Evolutionary conservation across 2,329 filamentous ascomycete genomes (phyloP), one percentile per base, ranked within the genome.

Genomic region (Cercospora brassicicola): DNA sequence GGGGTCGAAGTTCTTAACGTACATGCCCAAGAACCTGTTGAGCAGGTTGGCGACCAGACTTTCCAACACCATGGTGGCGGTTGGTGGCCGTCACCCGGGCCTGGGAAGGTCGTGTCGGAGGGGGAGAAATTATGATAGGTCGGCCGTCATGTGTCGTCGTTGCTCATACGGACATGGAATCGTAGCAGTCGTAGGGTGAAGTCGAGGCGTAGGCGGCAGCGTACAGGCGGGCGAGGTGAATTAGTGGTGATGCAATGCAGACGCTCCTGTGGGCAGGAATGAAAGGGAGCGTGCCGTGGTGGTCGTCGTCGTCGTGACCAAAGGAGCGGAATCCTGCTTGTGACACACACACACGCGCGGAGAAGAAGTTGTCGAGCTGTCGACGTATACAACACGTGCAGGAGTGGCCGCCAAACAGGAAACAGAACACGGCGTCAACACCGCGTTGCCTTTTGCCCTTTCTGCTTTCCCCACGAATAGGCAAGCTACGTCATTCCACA

Each of bases 11-110:
- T 99, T 98, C 87, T 96, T 94, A 81, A 99, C 94, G 81, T 99
- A 99, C 91, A 98, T 97, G 86, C 95, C 96, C 88, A 99, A 84
- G 83, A 99, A 98, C 84, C 96, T 91, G 85, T 99, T 99, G 76
- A 99, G 90, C 85, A 99, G 86, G 82, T 94, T 96, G 76, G 95
- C 93, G 72, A 98, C 95, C 75, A 99, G 87, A 74, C 94, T 92
- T 87, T 99, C 95, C 83, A 99, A 89, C 68, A 71, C 72, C 95
- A 99, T 99, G 77, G 80, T 86, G 85, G 83, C 76, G 80, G 80
- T 76, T 75, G 80, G 78, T 79, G 84, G 88, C 86, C 91, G 88
- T 93, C 77, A 90, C 88, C 90, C 90, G 78, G 91, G 90, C 88
- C 84, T 82, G 89, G 89, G 76, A 55, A 6, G 33, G 31, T n/a